Conservation (phyloP, 192 early-diverging fungal genomes). For the Spizellomyces punctatus region DNA sequence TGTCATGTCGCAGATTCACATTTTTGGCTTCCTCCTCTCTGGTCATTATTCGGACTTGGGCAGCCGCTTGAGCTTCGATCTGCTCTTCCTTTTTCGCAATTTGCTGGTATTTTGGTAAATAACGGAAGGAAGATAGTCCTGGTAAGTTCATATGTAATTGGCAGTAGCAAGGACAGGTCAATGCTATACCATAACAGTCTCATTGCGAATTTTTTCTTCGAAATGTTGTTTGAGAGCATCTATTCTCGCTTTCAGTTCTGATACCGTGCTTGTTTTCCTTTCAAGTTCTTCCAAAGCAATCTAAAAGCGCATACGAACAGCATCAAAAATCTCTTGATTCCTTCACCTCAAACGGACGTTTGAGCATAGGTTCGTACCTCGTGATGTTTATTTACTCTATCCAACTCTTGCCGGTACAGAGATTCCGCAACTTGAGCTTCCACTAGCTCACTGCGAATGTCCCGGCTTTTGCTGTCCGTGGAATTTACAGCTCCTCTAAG, state of each 20-base stretch:
- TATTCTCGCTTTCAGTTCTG: slow-evolving; percentile 43
- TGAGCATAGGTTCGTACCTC: slow-evolving; percentile 15
- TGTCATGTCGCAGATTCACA: slow-evolving; percentile 43
- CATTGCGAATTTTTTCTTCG: slow-evolving; percentile 38
- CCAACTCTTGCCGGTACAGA: slow-evolving; percentile 48
- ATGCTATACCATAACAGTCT: slow-evolving; percentile 22
- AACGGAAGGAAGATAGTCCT: too few species aligned
- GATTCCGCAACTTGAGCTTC: slow-evolving; percentile 55
- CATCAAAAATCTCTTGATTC: neutral
- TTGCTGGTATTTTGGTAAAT: slow-evolving; percentile 1
- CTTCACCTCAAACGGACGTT: too few species aligned
- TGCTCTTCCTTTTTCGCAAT: slow-evolving; percentile 45
- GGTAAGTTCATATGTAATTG: too few species aligned
- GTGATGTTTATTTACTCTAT: slow-evolving; percentile 45
- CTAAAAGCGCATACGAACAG: slow-evolving; percentile 18
- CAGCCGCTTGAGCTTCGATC: slow-evolving; percentile 19
- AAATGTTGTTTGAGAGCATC: slow-evolving; percentile 42
- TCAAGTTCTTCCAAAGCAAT: slow-evolving; percentile 43
- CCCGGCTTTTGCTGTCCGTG: slow-evolving; percentile 35
- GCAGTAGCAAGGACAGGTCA: too few species aligned
- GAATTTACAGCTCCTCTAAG: slow-evolving; percentile 22
- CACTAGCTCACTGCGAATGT: slow-evolving; percentile 37
- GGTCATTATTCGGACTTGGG: slow-evolving; percentile 21
- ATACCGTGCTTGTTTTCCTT: slow-evolving; percentile 35
- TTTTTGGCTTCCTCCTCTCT: slow-evolving; percentile 42